Evolutionary conservation across 805 yeast species (phyloP).

Genomic region (Nakazawaea wyomingensis): DNA sequence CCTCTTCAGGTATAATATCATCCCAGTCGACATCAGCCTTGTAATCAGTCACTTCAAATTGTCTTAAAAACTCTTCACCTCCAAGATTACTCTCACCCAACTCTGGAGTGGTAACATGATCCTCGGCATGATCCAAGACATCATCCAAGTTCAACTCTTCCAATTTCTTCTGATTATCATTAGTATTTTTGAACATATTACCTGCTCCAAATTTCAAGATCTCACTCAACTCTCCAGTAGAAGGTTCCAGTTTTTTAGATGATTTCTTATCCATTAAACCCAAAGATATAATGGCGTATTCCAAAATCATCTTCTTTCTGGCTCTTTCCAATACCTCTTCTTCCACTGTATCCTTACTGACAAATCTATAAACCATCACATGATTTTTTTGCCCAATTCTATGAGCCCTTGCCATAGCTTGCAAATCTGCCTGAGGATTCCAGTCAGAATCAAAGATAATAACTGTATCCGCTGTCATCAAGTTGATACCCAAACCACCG

Average conservation of each 20-base stretch:
- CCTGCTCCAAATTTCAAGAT: conserved; percentile 98
- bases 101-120: conserved; percentile 93
- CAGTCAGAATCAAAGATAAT: conserved; percentile 97
- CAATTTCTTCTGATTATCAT: conserved; percentile 88
- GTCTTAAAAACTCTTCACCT: conserved; percentile 94
- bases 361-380: conserved; percentile 95
- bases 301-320: conserved; percentile 95
- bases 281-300: conserved; percentile 92
- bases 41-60: conserved; percentile 97
- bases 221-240: conserved; percentile 80
- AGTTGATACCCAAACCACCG: conserved; percentile 96
- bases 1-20: conserved; percentile 96
- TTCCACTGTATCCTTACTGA: conserved; percentile 97
- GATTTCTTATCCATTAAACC: conserved; percentile 81
- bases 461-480: conserved; percentile 99
- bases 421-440: conserved; percentile 99
- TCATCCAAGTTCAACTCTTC: conserved; percentile 95
- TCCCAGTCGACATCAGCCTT: conserved; percentile 99
- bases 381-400: conserved; percentile 99
- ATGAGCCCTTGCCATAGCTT: conserved; percentile 99
- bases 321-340: conserved; percentile 97
- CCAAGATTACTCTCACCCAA: conserved; percentile 97
- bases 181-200: conserved; percentile 88
- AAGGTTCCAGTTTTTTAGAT: conserved; percentile 64
- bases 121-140: conserved; percentile 94